Evolutionary conservation across 148 eudicot species (phyloP).

Genomic region (Hydrangea macrophylla): DNA sequence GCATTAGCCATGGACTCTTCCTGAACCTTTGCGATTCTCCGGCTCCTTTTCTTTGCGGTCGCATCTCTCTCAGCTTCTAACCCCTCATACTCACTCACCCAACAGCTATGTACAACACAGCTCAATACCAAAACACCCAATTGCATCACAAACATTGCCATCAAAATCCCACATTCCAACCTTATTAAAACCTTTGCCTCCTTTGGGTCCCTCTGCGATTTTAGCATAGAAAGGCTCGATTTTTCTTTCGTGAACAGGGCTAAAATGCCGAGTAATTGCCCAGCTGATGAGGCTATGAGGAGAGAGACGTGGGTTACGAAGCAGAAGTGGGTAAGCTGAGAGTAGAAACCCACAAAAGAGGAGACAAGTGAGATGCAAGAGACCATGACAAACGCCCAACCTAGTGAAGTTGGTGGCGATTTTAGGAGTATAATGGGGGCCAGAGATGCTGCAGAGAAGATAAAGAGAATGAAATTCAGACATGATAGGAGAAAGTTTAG

Average conservation of each 20-base stretch:
- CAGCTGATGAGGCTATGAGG: conserved; percentile 42
- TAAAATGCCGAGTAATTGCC: conserved; percentile 43
- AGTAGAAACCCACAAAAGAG: conserved; percentile 62
- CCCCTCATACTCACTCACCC: conserved; percentile 53
- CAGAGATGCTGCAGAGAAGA: conserved; percentile 53
- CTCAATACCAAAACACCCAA: conserved; percentile 37
- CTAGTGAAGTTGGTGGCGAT: conserved; percentile 63
- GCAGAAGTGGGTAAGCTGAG: conserved; percentile 55
- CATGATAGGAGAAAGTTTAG: conserved; percentile 50
- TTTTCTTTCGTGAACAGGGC: conserved; percentile 56
- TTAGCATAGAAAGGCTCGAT: conserved; percentile 46
- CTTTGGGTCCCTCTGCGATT: conserved; percentile 45
- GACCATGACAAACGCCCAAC: conserved; percentile 45
- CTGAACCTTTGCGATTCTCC: conserved; percentile 33
- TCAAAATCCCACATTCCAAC: conserved; percentile 63
- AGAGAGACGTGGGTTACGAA: conserved; percentile 53
- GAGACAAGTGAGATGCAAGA: conserved; percentile 50
- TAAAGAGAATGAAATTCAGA: conserved; percentile 50
- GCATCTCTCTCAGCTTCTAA: conserved; percentile 49
- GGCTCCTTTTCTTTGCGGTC: conserved; percentile 31
- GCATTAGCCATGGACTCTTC: conserved; percentile 47
- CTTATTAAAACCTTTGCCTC: conserved; percentile 68
- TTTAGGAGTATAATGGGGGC: conserved; percentile 51
- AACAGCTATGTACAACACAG: conserved; percentile 56
- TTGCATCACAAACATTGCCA: conserved; percentile 65